Conservation (phyloP, 352 stramenopile species). For the Pythium aristosporum region DNA sequence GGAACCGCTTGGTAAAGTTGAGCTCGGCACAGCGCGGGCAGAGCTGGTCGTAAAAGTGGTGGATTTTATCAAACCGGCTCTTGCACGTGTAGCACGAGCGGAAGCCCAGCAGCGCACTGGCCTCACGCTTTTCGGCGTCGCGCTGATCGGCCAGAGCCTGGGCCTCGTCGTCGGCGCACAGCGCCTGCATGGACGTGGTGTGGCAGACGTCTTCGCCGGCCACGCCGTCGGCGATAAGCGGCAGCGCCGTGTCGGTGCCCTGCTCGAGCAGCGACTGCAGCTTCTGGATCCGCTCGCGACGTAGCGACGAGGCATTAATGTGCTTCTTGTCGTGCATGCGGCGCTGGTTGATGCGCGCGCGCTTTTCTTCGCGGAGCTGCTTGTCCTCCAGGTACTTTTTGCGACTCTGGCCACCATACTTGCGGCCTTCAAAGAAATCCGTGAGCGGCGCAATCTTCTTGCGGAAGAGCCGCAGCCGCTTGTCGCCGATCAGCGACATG, state of each 20-base stretch:
- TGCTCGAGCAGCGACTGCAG: conserved; percentile 89
- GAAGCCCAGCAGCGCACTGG: conserved; percentile 67
- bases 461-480: conserved; percentile 72
- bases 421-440: conserved; percentile 80
- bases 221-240: conserved; percentile 92
- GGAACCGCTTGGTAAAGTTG: conserved; percentile 95
- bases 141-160: conserved; percentile 53
- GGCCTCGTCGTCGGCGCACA: conserved; percentile 54
- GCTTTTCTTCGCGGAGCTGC: conserved; percentile 82
- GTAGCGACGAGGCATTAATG: conserved; percentile 90
- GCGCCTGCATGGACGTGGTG: conserved; percentile 54
- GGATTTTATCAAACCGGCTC: conserved; percentile 91
- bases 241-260: conserved; percentile 64
- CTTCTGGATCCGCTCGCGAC: conserved; percentile 90
- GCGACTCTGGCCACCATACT: conserved; percentile 77
- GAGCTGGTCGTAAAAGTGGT: conserved; percentile 97
- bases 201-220: conserved; percentile 65
- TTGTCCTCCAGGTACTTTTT: conserved; percentile 91
- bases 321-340: conserved; percentile 93
- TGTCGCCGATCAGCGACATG: conserved; percentile 58
- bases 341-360: conserved; percentile 76
- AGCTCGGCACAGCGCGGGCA: conserved; percentile 92
- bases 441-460: conserved; percentile 79
- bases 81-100: conserved; percentile 98
- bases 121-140: conserved; percentile 49